Conservation (phyloP, 2,329 filamentous ascomycete species). For the Penicillium sclerotigenum region DNA sequence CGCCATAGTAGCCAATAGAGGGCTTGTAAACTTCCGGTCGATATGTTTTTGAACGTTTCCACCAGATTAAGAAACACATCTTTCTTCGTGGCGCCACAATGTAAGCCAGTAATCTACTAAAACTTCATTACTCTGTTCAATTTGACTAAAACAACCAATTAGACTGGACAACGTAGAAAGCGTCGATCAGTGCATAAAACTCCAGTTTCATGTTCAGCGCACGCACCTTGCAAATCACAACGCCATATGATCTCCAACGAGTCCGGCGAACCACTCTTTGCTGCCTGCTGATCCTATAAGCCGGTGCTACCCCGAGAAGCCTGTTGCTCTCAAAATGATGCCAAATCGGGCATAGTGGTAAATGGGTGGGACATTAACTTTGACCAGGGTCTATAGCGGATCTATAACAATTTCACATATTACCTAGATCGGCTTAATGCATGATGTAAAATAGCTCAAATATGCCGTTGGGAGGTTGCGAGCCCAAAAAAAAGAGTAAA, state of each 20-base stretch:
- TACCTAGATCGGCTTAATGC: constrained; percentile 5
- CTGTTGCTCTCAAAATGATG: constrained; percentile 5
- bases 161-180: not conserved
- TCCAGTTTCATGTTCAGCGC: constrained; percentile 1
- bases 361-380: constrained; percentile 6
- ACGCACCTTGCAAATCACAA: constrained; percentile 1
- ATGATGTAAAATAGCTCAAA: not conserved
- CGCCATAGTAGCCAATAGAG: not conserved
- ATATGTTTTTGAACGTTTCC: not conserved
- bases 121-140: not conserved
- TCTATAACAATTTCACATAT: constrained; percentile 16
- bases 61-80: not conserved
- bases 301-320: not conserved
- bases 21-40: not conserved
- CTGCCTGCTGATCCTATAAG: not conserved
- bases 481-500: too few species aligned
- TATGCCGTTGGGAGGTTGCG: too few species aligned
- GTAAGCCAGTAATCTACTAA: not conserved
- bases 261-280: not conserved
- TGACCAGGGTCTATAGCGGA: constrained; percentile 12
- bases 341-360: constrained; percentile 7
- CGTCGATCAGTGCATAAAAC: not conserved
- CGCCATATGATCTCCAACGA: not conserved
- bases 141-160: not conserved
- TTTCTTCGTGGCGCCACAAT: not conserved